Base-by-base conservation (phyloP, 306 rosid species). In the Trichosanthes cucumerina region DNA sequence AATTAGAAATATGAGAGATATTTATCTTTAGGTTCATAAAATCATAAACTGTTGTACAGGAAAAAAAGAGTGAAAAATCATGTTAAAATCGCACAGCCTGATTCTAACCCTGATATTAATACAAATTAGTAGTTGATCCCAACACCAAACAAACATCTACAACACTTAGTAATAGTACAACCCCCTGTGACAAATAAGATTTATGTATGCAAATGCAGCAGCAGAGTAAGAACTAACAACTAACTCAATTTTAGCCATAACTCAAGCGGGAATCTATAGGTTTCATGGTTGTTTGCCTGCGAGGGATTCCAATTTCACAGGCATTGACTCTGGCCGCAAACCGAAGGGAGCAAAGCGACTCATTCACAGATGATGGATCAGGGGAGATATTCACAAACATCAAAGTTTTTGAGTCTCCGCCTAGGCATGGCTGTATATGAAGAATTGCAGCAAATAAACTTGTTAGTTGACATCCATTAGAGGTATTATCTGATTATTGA, bases 361-460 rank as follows among this genome's bases (percentile, higher is more conserved):
- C 98, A 3, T 86, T 86, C 1, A 84, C 78, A 21, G 98, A 95
- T 65, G 97, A 79, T 75, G 91, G 85, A 58, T 92, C 98, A 1
- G 97, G 98, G 3, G 98, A 92, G 53, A 95, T 80, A 82, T 95
- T 95, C 39, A 91, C 98, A 73, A 95, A 85, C 98, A 95, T 95
- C 69, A 95, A 83, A 5, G 97, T 95, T 81, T 95, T 95, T 1
- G 98, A 95, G 68, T 95, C 97, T 26, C 98, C 97, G 44, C 96
- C 98, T 21, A 95, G 85, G 85, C 96, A 95, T 50, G 98, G 98
- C 98, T 95, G 98, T 79, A 75, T 12, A 80, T 71, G 64, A 36
- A 75, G 75, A 41, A 41, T 41, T 52, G 57, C 57, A 13, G 6
- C 72, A 78, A 28, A 47, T 9, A 1, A 74, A 47, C 43, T 36